phyloP scores from a whole-genome alignment of 2,329 filamentous ascomycete genomes.

The Colletotrichum eleusines region DNA sequence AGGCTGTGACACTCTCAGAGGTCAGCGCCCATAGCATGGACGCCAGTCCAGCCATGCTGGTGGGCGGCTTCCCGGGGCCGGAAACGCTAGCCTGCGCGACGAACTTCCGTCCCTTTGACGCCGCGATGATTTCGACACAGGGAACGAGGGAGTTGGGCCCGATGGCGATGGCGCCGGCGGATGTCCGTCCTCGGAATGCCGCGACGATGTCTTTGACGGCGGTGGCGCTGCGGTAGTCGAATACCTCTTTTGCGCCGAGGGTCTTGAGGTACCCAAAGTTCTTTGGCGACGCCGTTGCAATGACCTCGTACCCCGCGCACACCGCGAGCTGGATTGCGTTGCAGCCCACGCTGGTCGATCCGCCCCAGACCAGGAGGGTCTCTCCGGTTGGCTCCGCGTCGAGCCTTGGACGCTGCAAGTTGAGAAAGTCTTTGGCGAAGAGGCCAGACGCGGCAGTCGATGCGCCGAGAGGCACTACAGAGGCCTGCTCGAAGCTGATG shows the following conservation, averaged over 20 bases:
- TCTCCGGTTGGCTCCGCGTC: slow-evolving; percentile 41
- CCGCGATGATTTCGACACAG: slow-evolving; percentile 15
- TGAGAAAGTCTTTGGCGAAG: slow-evolving; percentile 45
- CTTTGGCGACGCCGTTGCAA: slow-evolving; percentile 55
- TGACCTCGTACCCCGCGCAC: slow-evolving; percentile 58
- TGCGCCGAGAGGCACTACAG: slow-evolving; percentile 47
- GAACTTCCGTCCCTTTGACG: slow-evolving; percentile 24
- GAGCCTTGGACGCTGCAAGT: slow-evolving; percentile 43
- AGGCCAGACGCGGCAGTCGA: slow-evolving; percentile 47
- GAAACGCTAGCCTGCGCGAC: slow-evolving; percentile 29
- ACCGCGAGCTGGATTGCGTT: slow-evolving; percentile 60
- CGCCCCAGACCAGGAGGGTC: slow-evolving; percentile 59
- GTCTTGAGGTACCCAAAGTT: slow-evolving; percentile 58
- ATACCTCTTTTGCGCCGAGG: slow-evolving; percentile 58
- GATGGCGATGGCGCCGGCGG: slow-evolving; percentile 41
- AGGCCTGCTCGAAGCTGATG: slow-evolving; percentile 45
- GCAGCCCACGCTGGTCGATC: slow-evolving; percentile 59
- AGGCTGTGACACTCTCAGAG: neutral
- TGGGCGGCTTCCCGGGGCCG: slow-evolving; percentile 3
- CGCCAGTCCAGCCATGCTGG: neutral
- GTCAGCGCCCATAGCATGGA: slow-evolving; percentile 6
- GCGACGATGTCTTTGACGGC: slow-evolving; percentile 51
- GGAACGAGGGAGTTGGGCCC: slow-evolving; percentile 14
- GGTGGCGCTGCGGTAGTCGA: slow-evolving; percentile 56
- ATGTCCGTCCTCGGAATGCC: slow-evolving; percentile 44